These are phyloP conservation scores for Phytophthora tubulina DNA, from an alignment of 352 stramenopile genomes.

Conservation along the genomic window DNA sequence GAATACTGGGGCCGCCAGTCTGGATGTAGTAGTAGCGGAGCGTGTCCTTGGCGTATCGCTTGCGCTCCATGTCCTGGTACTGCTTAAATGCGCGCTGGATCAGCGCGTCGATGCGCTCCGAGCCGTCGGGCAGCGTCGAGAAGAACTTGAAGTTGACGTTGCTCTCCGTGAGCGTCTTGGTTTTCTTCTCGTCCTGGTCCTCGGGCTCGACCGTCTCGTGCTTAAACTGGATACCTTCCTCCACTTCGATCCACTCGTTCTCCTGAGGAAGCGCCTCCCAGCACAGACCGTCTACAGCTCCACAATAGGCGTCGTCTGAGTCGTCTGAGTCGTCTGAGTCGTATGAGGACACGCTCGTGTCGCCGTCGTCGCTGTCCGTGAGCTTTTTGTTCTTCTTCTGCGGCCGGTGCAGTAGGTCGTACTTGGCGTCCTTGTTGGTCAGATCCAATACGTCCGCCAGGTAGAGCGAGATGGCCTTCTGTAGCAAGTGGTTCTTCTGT, in stretches of 20 bases:
- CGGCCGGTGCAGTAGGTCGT: constrained; percentile 44
- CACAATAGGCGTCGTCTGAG: constrained; percentile 35
- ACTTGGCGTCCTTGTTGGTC: constrained; percentile 48
- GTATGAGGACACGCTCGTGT: constrained; percentile 25
- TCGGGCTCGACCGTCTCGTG: constrained; percentile 35
- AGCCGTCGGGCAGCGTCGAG: constrained; percentile 36
- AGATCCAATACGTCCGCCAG: constrained; percentile 49
- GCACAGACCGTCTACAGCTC: constrained; percentile 48
- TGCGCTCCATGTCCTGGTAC: constrained; percentile 48
- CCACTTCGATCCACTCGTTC: constrained; percentile 59
- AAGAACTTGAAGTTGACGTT: constrained; percentile 43
- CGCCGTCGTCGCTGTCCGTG: constrained; percentile 28
- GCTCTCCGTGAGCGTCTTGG: constrained; percentile 31
- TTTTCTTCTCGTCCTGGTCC: constrained; percentile 35
- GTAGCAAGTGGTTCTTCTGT: constrained; percentile 50
- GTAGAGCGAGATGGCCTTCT: constrained; percentile 60
- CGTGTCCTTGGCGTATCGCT: constrained; percentile 47
- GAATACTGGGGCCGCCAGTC: constrained; percentile 18
- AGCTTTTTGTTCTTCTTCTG: constrained; percentile 25
- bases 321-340: constrained; percentile 37
- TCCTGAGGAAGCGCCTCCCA: constrained; percentile 48
- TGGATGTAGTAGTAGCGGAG: constrained; percentile 61
- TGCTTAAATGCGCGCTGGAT: constrained; percentile 46
- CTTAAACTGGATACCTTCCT: constrained; percentile 38
- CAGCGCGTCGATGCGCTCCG: constrained; percentile 53